Conservation (phyloP, 108 stramenopile species). For the Skeletonema costatum region DNA sequence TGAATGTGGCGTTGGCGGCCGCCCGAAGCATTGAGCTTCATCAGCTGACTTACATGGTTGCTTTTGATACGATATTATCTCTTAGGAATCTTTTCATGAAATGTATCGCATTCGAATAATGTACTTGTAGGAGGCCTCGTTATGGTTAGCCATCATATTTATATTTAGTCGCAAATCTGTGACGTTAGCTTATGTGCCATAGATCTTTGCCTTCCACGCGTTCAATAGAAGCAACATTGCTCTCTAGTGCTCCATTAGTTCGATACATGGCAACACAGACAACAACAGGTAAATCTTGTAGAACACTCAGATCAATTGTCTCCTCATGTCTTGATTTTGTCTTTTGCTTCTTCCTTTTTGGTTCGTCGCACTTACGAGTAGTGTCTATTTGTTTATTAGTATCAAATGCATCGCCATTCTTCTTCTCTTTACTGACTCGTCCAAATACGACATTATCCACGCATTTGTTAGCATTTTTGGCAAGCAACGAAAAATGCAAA, state of each 20-base stretch:
- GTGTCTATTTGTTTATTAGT: background rate
- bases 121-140: no score
- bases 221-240: conserved; percentile 74
- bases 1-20: no score
- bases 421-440: conserved; percentile 60
- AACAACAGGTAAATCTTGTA: conserved; percentile 75
- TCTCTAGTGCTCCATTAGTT: conserved; percentile 81
- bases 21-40: no score
- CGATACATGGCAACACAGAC: conserved; percentile 91
- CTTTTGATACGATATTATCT: no score
- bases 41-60: no score
- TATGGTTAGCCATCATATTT: no score
- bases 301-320: conserved; percentile 7
- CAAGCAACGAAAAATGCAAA: conserved; percentile 80
- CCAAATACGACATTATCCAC: conserved; percentile 35
- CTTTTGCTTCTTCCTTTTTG: conserved; percentile 1
- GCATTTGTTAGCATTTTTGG: conserved; percentile 24
- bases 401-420: background rate
- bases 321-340: background rate
- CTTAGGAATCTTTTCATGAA: no score
- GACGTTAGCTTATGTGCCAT: conserved; percentile 75
- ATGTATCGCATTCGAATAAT: no score
- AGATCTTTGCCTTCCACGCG: conserved; percentile 76
- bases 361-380: conserved; percentile 3
- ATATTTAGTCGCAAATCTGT: background rate